These are phyloP conservation scores for Mycena galopus DNA, from an alignment of 768 basidiomycete genomes.

Conservation along the genomic window DNA sequence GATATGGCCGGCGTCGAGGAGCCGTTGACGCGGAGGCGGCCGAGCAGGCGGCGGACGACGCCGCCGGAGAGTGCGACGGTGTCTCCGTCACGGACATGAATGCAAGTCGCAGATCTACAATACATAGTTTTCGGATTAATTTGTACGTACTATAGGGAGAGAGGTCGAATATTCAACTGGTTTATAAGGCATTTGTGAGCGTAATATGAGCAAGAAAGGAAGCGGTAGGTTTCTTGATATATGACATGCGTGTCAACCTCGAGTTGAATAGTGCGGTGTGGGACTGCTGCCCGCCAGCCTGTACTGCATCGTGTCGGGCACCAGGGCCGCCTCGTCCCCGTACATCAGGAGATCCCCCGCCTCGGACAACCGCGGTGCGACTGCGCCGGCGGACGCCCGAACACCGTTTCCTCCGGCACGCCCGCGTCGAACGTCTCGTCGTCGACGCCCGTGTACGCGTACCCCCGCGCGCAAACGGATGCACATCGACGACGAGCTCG, in stretches of 20 bases:
- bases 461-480: conserved; percentile 66
- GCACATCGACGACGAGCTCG: conserved; percentile 56
- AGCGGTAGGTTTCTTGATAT: no score
- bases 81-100: no score
- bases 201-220: no score
- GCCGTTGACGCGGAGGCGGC: conserved; percentile 9
- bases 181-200: no score
- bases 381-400: conserved; percentile 73
- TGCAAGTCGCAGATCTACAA: no score
- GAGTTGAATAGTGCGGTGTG: conserved; percentile 27
- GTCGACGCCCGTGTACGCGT: conserved; percentile 46
- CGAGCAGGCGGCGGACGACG: conserved; percentile 28
- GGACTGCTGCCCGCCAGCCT: conserved; percentile 32
- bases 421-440: no score
- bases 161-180: no score
- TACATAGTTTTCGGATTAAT: no score
- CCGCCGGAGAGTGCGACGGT: conserved; percentile 3
- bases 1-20: conserved; percentile 29
- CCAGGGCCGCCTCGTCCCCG: conserved; percentile 69
- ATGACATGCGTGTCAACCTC: no score
- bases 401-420: conserved; percentile 75
- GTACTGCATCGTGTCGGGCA: conserved; percentile 44
- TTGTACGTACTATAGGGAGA: no score
- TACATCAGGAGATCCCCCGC: conserved; percentile 77
- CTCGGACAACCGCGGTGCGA: conserved; percentile 60